Conservation (phyloP, 257 asterid genomes). For the Solanum arcanum region DNA sequence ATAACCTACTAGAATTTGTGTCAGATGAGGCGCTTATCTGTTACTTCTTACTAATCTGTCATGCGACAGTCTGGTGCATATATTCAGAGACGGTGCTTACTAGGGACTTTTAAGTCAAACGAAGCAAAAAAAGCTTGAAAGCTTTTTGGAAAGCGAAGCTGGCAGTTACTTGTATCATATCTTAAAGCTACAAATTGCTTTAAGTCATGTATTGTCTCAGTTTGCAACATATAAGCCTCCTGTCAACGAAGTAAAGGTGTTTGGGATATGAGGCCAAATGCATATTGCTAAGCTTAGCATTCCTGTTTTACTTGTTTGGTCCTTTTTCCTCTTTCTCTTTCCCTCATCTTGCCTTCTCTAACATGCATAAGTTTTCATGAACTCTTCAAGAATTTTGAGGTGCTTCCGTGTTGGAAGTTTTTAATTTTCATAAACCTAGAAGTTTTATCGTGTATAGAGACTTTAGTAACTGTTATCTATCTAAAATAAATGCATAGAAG, state of each 20-base stretch:
- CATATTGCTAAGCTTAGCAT: not conserved
- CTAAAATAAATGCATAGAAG: not conserved
- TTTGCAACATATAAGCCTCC: not conserved
- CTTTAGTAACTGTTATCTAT: not conserved
- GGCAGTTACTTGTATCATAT: not conserved
- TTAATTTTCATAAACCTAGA: not conserved
- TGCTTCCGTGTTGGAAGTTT: not conserved
- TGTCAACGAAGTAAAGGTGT: not conserved
- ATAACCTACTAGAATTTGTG: not conserved
- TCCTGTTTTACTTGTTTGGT: not conserved
- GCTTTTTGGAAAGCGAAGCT: not conserved
- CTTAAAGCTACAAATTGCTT: not conserved
- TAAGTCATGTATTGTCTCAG: not conserved
- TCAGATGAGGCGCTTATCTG: not conserved
- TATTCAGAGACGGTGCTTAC: not conserved
- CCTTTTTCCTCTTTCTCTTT: not conserved
- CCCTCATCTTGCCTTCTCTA: not conserved
- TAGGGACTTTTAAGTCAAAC: not conserved
- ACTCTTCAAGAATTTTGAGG: not conserved
- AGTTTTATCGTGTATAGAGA: not conserved
- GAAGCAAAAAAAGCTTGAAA: not conserved
- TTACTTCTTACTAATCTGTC: not conserved
- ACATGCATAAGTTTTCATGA: not conserved
- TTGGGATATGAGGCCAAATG: not conserved
- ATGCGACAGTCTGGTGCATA: not conserved